Conservation (phyloP, 495 filamentous ascomycete species). For the Hypoxylon crocopeplum region DNA sequence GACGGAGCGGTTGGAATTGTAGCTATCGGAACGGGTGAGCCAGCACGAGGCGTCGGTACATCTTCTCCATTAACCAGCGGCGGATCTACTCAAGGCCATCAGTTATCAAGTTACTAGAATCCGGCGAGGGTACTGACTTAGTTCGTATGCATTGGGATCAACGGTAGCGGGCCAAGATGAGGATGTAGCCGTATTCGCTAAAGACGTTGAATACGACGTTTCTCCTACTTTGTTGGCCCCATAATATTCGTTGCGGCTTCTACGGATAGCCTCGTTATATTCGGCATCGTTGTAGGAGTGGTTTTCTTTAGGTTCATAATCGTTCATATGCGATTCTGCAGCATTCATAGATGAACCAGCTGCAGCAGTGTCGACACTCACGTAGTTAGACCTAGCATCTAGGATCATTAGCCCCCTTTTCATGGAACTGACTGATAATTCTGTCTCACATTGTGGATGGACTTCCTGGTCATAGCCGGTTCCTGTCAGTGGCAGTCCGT, state of each 20-base stretch:
- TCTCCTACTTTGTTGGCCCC: slow-evolving; percentile 20
- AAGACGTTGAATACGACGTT: slow-evolving; percentile 27
- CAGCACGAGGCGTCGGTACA: slow-evolving; percentile 30
- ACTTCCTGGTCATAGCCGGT: slow-evolving; percentile 23
- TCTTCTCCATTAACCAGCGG: slow-evolving; percentile 18
- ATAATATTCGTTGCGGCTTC: slow-evolving; percentile 26
- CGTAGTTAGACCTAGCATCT: slow-evolving; percentile 23
- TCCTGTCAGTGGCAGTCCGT: not conserved
- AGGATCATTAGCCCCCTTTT: slow-evolving; percentile 9
- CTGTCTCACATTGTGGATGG: slow-evolving; percentile 22
- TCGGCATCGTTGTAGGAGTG: slow-evolving; percentile 17
- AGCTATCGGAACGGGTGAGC: slow-evolving; percentile 16
- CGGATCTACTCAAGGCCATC: slow-evolving; percentile 11
- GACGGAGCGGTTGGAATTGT: slow-evolving; percentile 3
- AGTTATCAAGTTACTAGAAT: slow-evolving; percentile 5
- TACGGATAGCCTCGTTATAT: slow-evolving; percentile 31
- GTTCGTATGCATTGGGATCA: slow-evolving; percentile 32
- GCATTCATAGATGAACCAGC: not conserved
- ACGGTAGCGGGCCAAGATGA: slow-evolving; percentile 19
- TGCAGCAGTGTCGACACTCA: not conserved
- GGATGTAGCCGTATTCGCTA: slow-evolving; percentile 19
- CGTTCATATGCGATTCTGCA: slow-evolving; percentile 9
- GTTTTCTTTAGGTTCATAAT: slow-evolving; percentile 21
- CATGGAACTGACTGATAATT: not conserved
- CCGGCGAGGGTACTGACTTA: slow-evolving; percentile 16